Base-by-base conservation (phyloP, 1,139 yeast genomes). In the Meyerozyma athensensis region DNA sequence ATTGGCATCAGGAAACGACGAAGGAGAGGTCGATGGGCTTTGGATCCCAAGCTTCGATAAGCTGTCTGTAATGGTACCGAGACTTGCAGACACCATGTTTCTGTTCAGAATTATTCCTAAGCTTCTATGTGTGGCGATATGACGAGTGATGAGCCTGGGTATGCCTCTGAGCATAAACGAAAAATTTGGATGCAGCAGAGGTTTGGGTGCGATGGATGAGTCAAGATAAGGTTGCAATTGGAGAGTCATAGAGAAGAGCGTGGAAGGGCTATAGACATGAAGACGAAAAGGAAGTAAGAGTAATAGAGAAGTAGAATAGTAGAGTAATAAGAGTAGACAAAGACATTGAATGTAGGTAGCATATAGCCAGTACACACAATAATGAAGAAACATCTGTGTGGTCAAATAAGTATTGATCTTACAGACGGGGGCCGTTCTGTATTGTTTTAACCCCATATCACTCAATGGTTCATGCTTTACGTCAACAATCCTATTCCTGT, bases 1-100 rank as follows among this genome's bases (percentile, higher is more conserved):
- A 59, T 86, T 87, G 56, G 68, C 69, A 36, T 74, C 77, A n/a
- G 95, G 94, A 52, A 64, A 73, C 0, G 95, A 79, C 16, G 53
- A 59, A 31, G 53, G 54, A 7, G 56, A 39, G 8, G 52, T 30
- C 7, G 49, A 39, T 5, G 72, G 68, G 38, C 55, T 57, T 18
- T 49, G 41, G 44, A 69, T 61, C 12, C 74, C 75, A 42, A 69
- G 54, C 34, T 59, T 54, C 39, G 52, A 51, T 46, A 70, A 62
- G 35, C 64, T 59, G 43, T 59, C 53, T 30, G 68, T 59, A 42
- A 69, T 65, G 37, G 66, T 49, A 40, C 61, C 55, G 24, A 61
- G 54, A 32, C 50, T 41, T 39, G 36, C 21, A 34, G 42, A 31
- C 21, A 30, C 37, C 38, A 36, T 26, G 33, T 28, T 28, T 19